Evolutionary conservation across 1,284 basidiomycete genomes (phyloP).

Genomic region (Xerocomus nothofagi): DNA sequence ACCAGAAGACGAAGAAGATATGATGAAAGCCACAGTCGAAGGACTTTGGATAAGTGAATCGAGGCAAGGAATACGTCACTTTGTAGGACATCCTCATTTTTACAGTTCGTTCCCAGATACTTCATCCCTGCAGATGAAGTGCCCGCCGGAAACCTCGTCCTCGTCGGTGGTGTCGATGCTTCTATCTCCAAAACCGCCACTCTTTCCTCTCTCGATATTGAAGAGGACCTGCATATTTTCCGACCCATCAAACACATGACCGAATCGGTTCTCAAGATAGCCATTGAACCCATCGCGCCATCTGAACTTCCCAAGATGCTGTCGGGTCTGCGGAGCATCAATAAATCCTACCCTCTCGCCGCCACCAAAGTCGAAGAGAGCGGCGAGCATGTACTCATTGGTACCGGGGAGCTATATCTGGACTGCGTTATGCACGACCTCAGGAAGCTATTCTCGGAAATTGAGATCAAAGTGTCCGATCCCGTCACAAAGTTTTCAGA

Average conservation of each 20-base stretch:
- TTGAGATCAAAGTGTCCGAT: slow-evolving; percentile 99
- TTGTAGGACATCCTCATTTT: slow-evolving; percentile 9
- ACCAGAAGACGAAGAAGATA: slow-evolving; percentile 98
- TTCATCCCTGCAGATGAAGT: slow-evolving; percentile 86
- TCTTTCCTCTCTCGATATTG: slow-evolving; percentile 68
- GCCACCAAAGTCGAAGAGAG: slow-evolving; percentile 98
- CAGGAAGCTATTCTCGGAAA: slow-evolving; percentile 90
- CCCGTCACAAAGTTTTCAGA: slow-evolving; percentile 98
- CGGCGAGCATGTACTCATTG: slow-evolving; percentile 95
- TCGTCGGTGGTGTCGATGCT: slow-evolving; percentile 90
- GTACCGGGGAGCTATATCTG: slow-evolving; percentile 96
- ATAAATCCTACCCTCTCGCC: slow-evolving; percentile 95
- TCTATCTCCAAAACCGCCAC: slow-evolving; percentile 97
- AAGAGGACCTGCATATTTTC: slow-evolving; percentile 92
- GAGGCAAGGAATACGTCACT: slow-evolving; percentile 49
- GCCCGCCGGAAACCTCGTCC: slow-evolving; percentile 89
- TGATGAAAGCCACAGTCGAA: slow-evolving; percentile 86
- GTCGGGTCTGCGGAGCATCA: slow-evolving; percentile 93
- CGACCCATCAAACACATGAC: slow-evolving; percentile 95
- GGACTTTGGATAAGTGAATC: slow-evolving; percentile 90
- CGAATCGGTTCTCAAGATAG: slow-evolving; percentile 96
- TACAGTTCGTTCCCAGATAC: slow-evolving; percentile 58
- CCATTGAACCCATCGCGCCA: slow-evolving; percentile 96
- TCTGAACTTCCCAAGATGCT: slow-evolving; percentile 99
- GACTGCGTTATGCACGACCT: slow-evolving; percentile 98